A percentile compares a stretch with the other conserved stretches of the same genome.
Evolutionary conservation across 495 filamentous ascomycete genomes (phyloP).

Genomic region (Chaetomium tenue): DNA sequence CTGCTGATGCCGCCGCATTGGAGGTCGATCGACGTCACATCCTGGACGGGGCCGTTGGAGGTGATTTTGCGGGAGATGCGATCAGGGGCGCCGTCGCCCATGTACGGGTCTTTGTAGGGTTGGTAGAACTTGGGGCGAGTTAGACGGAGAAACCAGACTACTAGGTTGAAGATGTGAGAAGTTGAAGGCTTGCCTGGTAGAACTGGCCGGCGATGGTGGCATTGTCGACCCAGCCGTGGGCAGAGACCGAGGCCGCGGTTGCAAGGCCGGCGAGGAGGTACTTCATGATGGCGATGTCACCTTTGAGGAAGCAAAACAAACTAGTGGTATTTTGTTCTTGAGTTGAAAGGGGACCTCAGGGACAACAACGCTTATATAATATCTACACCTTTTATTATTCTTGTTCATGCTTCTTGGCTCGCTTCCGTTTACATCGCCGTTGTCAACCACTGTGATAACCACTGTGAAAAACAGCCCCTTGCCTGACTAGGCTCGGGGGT

Average conservation of each 20-base stretch:
- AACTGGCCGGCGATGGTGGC: conserved; percentile 41
- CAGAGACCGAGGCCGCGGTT: conserved; percentile 49
- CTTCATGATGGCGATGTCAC: conserved; percentile 18
- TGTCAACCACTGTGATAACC: too few relatives aligned
- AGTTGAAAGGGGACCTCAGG: too few relatives aligned
- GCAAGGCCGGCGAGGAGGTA: conserved; percentile 41
- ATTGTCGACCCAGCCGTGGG: conserved; percentile 58
- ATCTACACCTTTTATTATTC: too few relatives aligned
- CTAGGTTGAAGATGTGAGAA: neutral
- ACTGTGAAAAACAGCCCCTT: too few relatives aligned
- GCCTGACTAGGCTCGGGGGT: too few relatives aligned
- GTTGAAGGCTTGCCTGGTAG: conserved; percentile 25
- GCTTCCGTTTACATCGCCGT: too few relatives aligned
- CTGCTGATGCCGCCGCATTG: conserved; percentile 45
- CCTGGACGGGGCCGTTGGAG: conserved; percentile 48
- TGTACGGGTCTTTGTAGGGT: conserved; percentile 49
- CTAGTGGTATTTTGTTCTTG: too few relatives aligned
- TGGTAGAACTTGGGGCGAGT: conserved; percentile 29
- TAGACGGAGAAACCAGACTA: too few relatives aligned
- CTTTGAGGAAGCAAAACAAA: too few relatives aligned
- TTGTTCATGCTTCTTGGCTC: too few relatives aligned
- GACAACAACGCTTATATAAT: too few relatives aligned
- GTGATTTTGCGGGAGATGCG: conserved; percentile 46
- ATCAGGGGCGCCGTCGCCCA: conserved; percentile 32
- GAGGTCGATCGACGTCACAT: conserved; percentile 44